Percentiles rank a stretch among this genome's conserved stretches.
These are phyloP conservation scores for Linum lewisii DNA, from an alignment of 345 rosid species.

Conservation along the genomic window DNA sequence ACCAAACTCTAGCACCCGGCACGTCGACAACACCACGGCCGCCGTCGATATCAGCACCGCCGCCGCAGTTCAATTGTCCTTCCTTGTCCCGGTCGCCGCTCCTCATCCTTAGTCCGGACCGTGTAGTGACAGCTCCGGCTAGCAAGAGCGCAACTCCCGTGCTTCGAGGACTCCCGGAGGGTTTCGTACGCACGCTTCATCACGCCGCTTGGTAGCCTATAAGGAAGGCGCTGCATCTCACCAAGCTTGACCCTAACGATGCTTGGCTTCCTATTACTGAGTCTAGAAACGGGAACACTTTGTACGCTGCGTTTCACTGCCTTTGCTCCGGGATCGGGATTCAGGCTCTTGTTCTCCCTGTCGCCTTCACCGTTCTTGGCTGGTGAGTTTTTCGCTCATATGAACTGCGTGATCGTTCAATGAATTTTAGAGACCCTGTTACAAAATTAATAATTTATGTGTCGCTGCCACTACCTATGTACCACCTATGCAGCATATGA, in stretches of 20 bases:
- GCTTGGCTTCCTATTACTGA: conserved; percentile 18
- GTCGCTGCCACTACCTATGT: too few species aligned
- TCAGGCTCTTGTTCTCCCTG: conserved; percentile 23
- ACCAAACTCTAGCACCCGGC: neutral
- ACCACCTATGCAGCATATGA: too few species aligned
- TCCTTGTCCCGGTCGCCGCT: conserved; percentile 57
- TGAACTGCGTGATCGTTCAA: too few species aligned
- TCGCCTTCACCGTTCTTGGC: conserved; percentile 20
- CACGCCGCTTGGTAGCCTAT: conserved; percentile 28
- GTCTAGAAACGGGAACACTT: conserved; percentile 19
- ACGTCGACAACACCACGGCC: conserved; percentile 30
- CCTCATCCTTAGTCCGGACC: conserved; percentile 23
- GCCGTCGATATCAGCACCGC: conserved; percentile 56
- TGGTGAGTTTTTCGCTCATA: conserved; percentile 9
- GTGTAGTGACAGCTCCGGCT: conserved; percentile 24
- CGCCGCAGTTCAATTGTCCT: conserved; percentile 63
- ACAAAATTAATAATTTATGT: too few species aligned
- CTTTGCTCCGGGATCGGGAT: conserved; percentile 26
- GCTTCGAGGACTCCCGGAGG: conserved; percentile 27
- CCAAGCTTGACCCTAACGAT: conserved; percentile 13
- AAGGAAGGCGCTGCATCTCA: neutral
- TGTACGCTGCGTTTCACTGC: conserved; percentile 17
- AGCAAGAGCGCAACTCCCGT: conserved; percentile 26
- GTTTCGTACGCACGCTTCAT: conserved; percentile 43
- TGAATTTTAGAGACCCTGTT: too few species aligned